Conservation (phyloP, 2,329 filamentous ascomycete genomes). For the Anisogramma anomala region DNA sequence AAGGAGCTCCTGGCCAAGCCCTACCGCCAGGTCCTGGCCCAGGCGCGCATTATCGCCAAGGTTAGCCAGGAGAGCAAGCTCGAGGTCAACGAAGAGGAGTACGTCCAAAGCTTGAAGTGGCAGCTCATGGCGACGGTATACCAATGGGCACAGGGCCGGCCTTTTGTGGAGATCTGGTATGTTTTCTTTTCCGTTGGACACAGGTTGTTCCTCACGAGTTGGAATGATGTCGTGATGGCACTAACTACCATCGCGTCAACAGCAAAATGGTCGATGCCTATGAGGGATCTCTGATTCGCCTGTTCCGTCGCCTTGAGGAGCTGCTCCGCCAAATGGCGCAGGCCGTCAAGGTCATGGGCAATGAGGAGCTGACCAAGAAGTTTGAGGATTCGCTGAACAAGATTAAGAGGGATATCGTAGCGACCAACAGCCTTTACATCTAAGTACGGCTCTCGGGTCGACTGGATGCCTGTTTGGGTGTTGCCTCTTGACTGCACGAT, state of each 20-base stretch:
- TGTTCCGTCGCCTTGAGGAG: constrained; percentile 93
- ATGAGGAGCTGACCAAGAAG: constrained; percentile 81
- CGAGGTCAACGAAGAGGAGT: constrained; percentile 88
- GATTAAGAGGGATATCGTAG: constrained; percentile 87
- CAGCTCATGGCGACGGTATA: constrained; percentile 96
- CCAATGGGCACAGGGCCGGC: constrained; percentile 79
- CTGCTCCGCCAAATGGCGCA: constrained; percentile 89
- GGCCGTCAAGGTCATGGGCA: constrained; percentile 96
- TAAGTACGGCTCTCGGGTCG: constrained; percentile 27
- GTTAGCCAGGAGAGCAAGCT: constrained; percentile 92
- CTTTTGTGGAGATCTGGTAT: constrained; percentile 91
- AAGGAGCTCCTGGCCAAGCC: constrained; percentile 80
- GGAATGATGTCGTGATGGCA: too few species aligned
- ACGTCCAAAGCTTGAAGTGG: constrained; percentile 78
- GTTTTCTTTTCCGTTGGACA: constrained; percentile 31
- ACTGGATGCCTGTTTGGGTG: too few species aligned
- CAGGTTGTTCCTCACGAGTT: too few species aligned
- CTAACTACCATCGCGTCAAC: constrained; percentile 18
- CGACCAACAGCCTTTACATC: constrained; percentile 85
- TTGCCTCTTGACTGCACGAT: too few species aligned
- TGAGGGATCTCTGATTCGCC: constrained; percentile 88
- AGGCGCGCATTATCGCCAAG: constrained; percentile 82
- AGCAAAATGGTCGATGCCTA: constrained; percentile 98
- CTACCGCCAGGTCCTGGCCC: constrained; percentile 72
- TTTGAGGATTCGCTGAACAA: constrained; percentile 79